Percentiles rank a stretch among this genome's conserved stretches.
Evolutionary conservation across 129 eudicot species (phyloP).

Genomic region (Flaveria linearis): DNA sequence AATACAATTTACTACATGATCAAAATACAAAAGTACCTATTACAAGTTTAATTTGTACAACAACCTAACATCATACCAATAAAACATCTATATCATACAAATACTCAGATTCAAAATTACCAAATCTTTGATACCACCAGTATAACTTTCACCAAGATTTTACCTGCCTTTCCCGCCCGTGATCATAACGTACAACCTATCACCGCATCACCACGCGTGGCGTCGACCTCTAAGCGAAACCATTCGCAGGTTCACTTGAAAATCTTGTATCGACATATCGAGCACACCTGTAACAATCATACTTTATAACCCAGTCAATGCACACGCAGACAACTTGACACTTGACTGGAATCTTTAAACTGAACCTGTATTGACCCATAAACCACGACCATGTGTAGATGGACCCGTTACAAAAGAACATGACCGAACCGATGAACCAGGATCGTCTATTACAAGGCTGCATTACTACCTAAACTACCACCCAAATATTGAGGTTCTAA

Average conservation of each 20-base stretch:
- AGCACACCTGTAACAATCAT: not conserved
- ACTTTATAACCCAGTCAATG: slow-evolving; percentile 24
- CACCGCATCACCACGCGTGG: not conserved
- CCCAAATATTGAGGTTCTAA: slow-evolving; percentile 46
- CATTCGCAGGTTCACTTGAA: not conserved
- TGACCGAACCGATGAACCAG: not conserved
- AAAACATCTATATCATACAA: not conserved
- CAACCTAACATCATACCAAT: not conserved
- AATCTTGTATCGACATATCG: slow-evolving; percentile 3
- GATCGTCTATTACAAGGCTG: slow-evolving; percentile 22
- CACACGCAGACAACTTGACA: slow-evolving; percentile 9
- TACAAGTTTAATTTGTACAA: slow-evolving; percentile 31
- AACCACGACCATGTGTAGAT: not conserved
- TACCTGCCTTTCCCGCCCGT: slow-evolving; percentile 1
- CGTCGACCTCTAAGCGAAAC: not conserved
- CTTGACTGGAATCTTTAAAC: slow-evolving; percentile 6
- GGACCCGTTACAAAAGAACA: not conserved
- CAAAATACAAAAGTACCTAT: slow-evolving; percentile 12
- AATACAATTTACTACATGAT: slow-evolving; percentile 28
- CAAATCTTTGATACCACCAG: slow-evolving; percentile 9
- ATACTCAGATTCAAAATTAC: not conserved
- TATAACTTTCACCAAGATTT: slow-evolving; percentile 10
- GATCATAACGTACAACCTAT: slow-evolving; percentile 4
- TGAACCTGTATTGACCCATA: slow-evolving; percentile 15
- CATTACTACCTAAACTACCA: slow-evolving; percentile 65